Evolutionary conservation across 495 filamentous ascomycete species (phyloP), one percentile per base, ranked within the genome.

Genomic region (Neurospora sp.): DNA sequence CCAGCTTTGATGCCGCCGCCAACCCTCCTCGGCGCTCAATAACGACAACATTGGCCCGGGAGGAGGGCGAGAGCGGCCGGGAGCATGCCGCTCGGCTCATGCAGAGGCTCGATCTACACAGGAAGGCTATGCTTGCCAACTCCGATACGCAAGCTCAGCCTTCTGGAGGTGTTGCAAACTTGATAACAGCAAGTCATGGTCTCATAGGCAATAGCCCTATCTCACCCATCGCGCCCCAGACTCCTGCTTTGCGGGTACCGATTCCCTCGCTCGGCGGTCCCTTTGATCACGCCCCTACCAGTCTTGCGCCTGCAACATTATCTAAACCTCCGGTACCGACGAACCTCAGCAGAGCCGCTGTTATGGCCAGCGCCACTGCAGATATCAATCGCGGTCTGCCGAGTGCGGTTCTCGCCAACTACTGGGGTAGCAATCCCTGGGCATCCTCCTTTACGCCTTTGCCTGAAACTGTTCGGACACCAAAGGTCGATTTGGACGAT

Each of bases 381-480:
- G 90, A 90, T 75, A 85, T 84, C 70, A 89, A 88, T 20, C 91
- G 92, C 18, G 86, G 88, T 3, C 89, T 96, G 85, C 92, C 93
- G 0, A 91, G 90, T 73, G 94, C 92, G 23, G 89, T 96, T 75
- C 90, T 97, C 87, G 94, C 94, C 23, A 98, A 98, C 77, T 84
- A 96, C 71, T 98, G 94, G 94, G 94, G 94, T 62, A 95, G 90
- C 81, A 90, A 89, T 44, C 90, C 94, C 46, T 96, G 93, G 92
- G 90, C 92, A 8, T 90, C 92, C 72, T 84, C 94, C 37, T 93
- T 93, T 75, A 86, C 87, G 16, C 79, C 92, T 9, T 74, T 39
- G 6, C 73, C 75, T 0, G 74, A 69, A 7, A 71, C 72, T 2
- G 69, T 75, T 18, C 62, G 48, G 18, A 76, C 73, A 0, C 74